Evolutionary conservation across 2,329 filamentous ascomycete genomes (phyloP).

Genomic region (Harringtonia lauricola): DNA sequence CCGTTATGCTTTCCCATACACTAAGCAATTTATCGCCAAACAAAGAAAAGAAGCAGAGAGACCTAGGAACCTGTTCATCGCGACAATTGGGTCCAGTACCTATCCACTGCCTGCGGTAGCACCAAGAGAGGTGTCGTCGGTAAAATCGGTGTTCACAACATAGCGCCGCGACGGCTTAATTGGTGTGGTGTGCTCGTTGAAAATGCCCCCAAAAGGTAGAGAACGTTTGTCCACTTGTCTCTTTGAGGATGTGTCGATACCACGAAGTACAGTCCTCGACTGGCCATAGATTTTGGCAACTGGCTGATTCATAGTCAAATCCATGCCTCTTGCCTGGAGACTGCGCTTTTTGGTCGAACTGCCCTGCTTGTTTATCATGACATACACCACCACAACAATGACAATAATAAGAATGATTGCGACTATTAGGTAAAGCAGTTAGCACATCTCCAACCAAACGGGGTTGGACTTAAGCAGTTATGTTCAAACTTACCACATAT

Average conservation of each 20-base stretch:
- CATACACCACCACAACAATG: constrained; percentile 37
- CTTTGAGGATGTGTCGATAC: neutral
- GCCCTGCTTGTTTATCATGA: constrained; percentile 28
- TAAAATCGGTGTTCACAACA: constrained; percentile 9
- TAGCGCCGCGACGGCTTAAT: neutral
- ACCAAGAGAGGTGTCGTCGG: neutral
- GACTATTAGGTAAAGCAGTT: constrained; percentile 22
- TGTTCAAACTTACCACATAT: constrained; percentile 45
- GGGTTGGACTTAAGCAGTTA: neutral
- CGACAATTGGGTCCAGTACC: too few relatives aligned
- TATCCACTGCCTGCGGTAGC: constrained; percentile 1
- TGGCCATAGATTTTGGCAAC: constrained; percentile 12
- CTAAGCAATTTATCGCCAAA: too few relatives aligned
- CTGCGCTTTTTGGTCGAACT: constrained; percentile 19
- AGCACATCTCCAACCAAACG: too few relatives aligned
- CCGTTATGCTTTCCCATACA: too few relatives aligned
- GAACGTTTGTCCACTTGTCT: neutral
- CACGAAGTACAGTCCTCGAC: constrained; percentile 13
- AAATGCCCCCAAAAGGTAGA: neutral
- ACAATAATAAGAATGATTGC: constrained; percentile 41
- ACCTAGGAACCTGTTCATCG: too few relatives aligned
- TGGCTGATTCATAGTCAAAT: constrained; percentile 13
- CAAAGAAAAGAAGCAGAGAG: too few relatives aligned
- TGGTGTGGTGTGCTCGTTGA: neutral
- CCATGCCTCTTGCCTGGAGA: constrained; percentile 12